These are phyloP conservation scores for Neopestalotiopsis sp. DNA, from an alignment of 2,329 filamentous ascomycete genomes.

Conservation along the genomic window DNA sequence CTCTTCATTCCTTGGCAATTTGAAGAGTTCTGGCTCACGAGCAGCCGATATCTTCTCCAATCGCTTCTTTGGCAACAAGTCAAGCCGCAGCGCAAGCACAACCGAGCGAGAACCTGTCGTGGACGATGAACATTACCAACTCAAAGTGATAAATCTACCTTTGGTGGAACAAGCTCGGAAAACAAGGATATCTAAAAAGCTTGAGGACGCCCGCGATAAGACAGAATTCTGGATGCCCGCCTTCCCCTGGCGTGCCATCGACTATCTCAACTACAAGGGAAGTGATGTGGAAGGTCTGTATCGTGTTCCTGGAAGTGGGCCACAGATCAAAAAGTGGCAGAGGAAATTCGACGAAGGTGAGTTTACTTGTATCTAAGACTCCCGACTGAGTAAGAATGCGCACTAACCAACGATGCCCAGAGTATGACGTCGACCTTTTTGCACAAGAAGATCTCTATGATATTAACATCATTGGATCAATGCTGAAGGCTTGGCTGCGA, in stretches of 20 bases:
- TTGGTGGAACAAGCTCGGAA: conserved; percentile 88
- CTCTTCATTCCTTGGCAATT: conserved; percentile 70
- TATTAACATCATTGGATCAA: conserved; percentile 93
- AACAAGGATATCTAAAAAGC: conserved; percentile 86
- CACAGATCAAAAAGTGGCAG: conserved; percentile 93
- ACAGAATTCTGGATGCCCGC: conserved; percentile 99
- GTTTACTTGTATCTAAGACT: conserved; percentile 24
- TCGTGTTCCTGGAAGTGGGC: conserved; percentile 86
- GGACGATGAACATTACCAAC: conserved; percentile 82
- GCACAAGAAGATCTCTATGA: conserved; percentile 88
- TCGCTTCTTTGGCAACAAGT: conserved; percentile 76
- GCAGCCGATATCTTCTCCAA: conserved; percentile 84
- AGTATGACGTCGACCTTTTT: conserved; percentile 89
- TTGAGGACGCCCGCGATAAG: conserved; percentile 90
- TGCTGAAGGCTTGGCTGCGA: conserved; percentile 95
- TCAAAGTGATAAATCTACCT: conserved; percentile 85
- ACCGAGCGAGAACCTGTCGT: conserved; percentile 67
- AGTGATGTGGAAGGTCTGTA: conserved; percentile 95
- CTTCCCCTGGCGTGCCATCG: conserved; percentile 92
- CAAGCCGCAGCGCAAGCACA: conserved; percentile 73
- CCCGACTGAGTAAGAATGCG: not conserved
- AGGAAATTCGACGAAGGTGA: conserved; percentile 84
- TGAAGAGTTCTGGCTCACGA: conserved; percentile 74
- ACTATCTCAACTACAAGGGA: conserved; percentile 94
- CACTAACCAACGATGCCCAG: conserved; percentile 44